These are phyloP conservation scores for Microcyclosporella mali DNA, from an alignment of 2,329 filamentous ascomycete genomes.

Conservation along the genomic window DNA sequence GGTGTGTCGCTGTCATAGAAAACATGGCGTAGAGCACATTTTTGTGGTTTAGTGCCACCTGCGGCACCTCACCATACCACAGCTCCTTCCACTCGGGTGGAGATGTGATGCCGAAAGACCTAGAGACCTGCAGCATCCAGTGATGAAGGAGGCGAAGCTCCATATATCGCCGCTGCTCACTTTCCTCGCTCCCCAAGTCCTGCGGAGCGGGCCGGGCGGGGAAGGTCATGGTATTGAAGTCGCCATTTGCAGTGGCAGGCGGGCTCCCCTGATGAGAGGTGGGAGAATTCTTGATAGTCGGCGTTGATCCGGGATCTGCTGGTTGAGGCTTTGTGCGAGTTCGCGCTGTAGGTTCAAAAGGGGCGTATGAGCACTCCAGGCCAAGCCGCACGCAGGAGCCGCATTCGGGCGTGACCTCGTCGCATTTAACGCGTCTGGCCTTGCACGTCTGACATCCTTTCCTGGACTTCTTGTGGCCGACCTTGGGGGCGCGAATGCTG, in stretches of 20 bases:
- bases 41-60: constrained; percentile 19
- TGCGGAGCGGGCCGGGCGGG: not conserved
- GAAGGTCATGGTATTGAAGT: not conserved
- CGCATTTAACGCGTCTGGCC: constrained; percentile 51
- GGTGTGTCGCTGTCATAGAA: constrained; percentile 21
- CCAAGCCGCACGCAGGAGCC: constrained; percentile 44
- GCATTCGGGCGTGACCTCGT: constrained; percentile 48
- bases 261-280: constrained; percentile 16
- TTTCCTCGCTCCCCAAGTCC: constrained; percentile 12
- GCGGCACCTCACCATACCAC: constrained; percentile 22
- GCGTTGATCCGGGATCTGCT: constrained; percentile 4
- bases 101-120: constrained; percentile 22
- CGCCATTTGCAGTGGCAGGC: constrained; percentile 7
- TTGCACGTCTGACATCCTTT: constrained; percentile 54
- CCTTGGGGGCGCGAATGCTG: constrained; percentile 20
- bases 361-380: constrained; percentile 44
- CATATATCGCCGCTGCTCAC: constrained; percentile 18
- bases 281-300: constrained; percentile 10
- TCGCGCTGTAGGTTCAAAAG: constrained; percentile 11
- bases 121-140: constrained; percentile 21
- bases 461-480: constrained; percentile 48
- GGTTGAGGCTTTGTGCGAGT: constrained; percentile 14
- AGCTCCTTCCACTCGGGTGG: constrained; percentile 22
- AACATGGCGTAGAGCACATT: constrained; percentile 22
- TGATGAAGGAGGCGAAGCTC: constrained; percentile 21